Conservation (phyloP, 1,139 yeast genomes). For the Pneumocystis jirovecii region DNA sequence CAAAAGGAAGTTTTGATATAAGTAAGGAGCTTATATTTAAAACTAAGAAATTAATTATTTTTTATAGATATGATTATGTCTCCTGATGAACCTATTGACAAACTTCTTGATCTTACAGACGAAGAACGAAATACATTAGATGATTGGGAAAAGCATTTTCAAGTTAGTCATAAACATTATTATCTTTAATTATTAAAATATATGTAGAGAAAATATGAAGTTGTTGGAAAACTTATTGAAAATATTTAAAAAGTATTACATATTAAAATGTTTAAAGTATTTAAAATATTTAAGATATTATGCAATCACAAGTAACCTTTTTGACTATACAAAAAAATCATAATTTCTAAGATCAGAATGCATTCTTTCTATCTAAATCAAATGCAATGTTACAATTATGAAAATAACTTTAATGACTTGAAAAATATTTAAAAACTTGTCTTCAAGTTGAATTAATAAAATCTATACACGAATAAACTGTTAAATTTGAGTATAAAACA, state of each 20-base stretch:
- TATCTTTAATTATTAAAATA: background rate
- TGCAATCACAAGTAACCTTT: background rate
- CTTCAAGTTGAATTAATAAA: background rate
- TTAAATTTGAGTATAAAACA: conserved; percentile 10
- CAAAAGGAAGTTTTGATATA: conserved; percentile 72
- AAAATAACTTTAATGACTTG: background rate
- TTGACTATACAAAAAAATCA: background rate
- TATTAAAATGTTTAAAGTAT: too few species aligned
- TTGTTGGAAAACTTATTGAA: conserved; percentile 7
- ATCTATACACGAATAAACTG: conserved; percentile 4
- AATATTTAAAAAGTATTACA: conserved; percentile 1
- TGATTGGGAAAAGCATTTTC: conserved; percentile 40
- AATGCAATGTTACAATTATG: background rate
- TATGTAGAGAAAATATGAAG: conserved; percentile 5
- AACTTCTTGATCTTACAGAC: conserved; percentile 41
- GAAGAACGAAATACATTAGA: conserved; percentile 55
- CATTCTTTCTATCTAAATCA: conserved; percentile 1
- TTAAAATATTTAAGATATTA: too few species aligned
- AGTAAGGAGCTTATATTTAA: conserved; percentile 8
- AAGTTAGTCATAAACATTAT: background rate
- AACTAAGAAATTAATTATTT: background rate
- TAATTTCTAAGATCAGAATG: background rate
- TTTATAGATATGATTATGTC: conserved; percentile 24
- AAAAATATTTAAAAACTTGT: too few species aligned
- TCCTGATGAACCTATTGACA: conserved; percentile 48